These are phyloP conservation scores for Hsuehochloa calcarea DNA, from an alignment of 176 grass and related monocot species.

Conservation along the genomic window DNA sequence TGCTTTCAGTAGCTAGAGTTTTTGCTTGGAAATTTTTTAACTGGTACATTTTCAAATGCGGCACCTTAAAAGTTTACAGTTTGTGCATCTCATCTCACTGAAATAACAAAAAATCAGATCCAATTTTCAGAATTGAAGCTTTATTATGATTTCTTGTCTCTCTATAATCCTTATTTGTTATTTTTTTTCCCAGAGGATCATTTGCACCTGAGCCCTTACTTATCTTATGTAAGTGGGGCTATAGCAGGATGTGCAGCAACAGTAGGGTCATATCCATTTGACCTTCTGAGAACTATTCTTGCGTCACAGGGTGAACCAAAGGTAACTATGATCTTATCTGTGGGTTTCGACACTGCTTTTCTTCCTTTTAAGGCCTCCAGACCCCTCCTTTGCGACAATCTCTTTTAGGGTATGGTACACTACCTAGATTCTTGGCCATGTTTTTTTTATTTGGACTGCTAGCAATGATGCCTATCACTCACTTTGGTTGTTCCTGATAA, in stretches of 20 bases:
- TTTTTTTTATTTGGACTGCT: background rate
- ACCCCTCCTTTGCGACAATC: no score
- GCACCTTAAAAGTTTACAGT: background rate
- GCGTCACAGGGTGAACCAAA: conserved; percentile 99
- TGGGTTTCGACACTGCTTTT: background rate
- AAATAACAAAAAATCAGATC: background rate
- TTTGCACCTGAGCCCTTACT: conserved; percentile 81
- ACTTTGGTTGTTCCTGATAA: background rate
- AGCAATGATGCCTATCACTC: background rate
- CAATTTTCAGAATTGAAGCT: background rate
- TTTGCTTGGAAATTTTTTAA: background rate
- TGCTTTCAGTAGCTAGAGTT: background rate
- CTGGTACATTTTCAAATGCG: background rate
- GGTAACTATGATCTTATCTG: conserved; percentile 50
- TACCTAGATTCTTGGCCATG: background rate
- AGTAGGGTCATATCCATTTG: conserved; percentile 94
- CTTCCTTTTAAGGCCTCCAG: background rate
- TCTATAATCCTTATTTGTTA: conserved; percentile 9
- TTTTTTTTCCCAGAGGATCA: conserved; percentile 71
- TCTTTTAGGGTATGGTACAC: no score
- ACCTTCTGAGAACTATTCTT: conserved; percentile 96
- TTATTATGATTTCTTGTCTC: conserved; percentile 4
- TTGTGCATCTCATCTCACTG: background rate
- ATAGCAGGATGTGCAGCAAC: conserved; percentile 90
- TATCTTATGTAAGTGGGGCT: conserved; percentile 93